These are phyloP conservation scores for Ochetophila trinervis DNA, from an alignment of 306 rosid genomes.

Conservation along the genomic window DNA sequence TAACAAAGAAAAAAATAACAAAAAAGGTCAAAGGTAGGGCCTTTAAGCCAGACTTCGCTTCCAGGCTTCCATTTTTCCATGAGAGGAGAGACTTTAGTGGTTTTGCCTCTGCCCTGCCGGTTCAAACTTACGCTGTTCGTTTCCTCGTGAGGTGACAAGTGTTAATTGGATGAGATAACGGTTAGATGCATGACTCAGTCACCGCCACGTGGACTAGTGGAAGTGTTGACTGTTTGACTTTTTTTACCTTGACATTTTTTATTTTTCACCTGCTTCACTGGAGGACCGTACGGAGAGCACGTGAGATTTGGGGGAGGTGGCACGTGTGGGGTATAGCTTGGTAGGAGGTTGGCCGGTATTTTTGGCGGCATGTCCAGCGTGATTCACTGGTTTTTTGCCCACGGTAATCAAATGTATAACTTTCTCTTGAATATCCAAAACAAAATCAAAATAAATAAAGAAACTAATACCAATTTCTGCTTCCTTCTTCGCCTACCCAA, in stretches of 20 bases:
- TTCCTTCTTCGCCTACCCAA: too few relatives aligned
- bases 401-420: conserved; percentile 9
- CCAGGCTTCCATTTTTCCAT: too few relatives aligned
- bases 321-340: conserved; percentile 23
- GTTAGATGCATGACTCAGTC: not conserved
- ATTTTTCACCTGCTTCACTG: too few relatives aligned
- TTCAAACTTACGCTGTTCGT: not conserved
- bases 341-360: conserved; percentile 25
- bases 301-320: conserved; percentile 11
- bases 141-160: not conserved
- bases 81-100: not conserved
- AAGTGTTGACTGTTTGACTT: too few relatives aligned
- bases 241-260: too few relatives aligned
- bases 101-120: not conserved
- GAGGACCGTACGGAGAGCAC: not conserved
- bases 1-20: not conserved
- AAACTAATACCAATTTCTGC: too few relatives aligned
- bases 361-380: conserved; percentile 28
- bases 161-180: not conserved
- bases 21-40: not conserved
- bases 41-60: conserved; percentile 2
- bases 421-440: not conserved
- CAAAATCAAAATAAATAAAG: too few relatives aligned
- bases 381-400: conserved; percentile 10
- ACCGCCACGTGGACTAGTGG: not conserved